phyloP scores from a whole-genome alignment of 306 rosid species.

The Argentina anserina region DNA sequence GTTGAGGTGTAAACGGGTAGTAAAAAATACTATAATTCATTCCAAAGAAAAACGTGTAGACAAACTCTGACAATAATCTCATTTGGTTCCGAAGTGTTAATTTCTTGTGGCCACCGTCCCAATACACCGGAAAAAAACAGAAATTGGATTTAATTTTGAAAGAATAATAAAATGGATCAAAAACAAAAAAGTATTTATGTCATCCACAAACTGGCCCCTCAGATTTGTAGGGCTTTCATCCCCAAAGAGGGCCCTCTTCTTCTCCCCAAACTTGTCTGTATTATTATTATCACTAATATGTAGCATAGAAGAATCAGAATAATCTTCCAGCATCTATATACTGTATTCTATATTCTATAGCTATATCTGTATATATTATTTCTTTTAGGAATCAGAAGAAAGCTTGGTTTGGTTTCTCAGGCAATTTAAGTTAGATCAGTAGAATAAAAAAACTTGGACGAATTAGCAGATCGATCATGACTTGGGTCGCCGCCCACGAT shows the following conservation, averaged over 20 bases:
- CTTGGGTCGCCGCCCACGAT: slow-evolving; percentile 29
- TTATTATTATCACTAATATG: not conserved
- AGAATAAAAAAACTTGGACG: not conserved
- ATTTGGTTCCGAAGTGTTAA: no score
- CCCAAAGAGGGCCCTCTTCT: slow-evolving; percentile 8
- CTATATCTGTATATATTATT: not conserved
- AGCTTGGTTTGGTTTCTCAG: not conserved
- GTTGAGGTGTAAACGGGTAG: no score
- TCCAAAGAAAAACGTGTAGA: no score
- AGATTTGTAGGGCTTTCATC: not conserved
- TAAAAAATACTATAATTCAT: no score
- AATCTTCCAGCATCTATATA: slow-evolving; percentile 32
- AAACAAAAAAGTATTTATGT: not conserved
- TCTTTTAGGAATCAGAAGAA: no score
- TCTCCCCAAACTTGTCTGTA: not conserved
- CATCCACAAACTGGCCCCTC: not conserved
- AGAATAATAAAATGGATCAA: no score
- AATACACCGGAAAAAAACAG: not conserved
- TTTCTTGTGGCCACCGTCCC: not conserved
- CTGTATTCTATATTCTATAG: not conserved
- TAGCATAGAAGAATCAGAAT: slow-evolving; percentile 29
- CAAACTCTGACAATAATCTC: no score
- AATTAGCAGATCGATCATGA: slow-evolving; percentile 17
- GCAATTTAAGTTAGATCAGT: not conserved
- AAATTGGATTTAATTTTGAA: not conserved